Evolutionary conservation across 2,329 filamentous ascomycete genomes (phyloP), one percentile per base, ranked within the genome.

Genomic region (Ophiostoma sp.): DNA sequence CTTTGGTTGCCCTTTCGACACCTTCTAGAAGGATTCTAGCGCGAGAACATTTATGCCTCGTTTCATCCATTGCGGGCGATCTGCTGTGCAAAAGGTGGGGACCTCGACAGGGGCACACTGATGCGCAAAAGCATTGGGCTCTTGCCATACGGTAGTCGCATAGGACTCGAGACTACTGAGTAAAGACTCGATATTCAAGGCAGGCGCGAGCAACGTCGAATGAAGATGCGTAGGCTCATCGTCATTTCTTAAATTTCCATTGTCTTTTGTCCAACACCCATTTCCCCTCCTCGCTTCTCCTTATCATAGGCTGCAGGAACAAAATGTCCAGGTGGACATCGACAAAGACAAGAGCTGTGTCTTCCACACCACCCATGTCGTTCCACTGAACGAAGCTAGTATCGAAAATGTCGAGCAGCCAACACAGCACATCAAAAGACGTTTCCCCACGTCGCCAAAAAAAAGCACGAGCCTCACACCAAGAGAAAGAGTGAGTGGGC

Each of bases 21-120:
- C 42, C 70, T 76, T 76, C 75, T 75, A 76, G 75, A 76, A 76
- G 61, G 25, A 72, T 76, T 76, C 75, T 76, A 76, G 75, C 69
- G 72, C 72, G 19, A 33, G 36, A 70, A 39, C 15, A 57, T 42
- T 73, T 72, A 75, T 73, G 66, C 64, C 73, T 75, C 72, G 68
- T 74, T 70, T 66, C 64, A 66, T 61, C 69, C 69, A 33, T 63
- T 36, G 59, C 22, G 36, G 72, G 42, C 69, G 72, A 73, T 73
- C 72, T 69, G 66, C 66, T 68, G 42, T 25, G n/a, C 50, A 69
- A 59, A 52, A 52, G 28, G 66, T 69, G 66, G 66, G 11, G 66
- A 69, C 64, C 64, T 50, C 0, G 64, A 50, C 64, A 68, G 64
- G 64, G 63, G 64, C 12, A 2, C 8, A 15, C 17, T 33, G 25